These are phyloP conservation scores for Adiantum capillusveneris DNA, from an alignment of 75 land plant genomes.

Conservation along the genomic window DNA sequence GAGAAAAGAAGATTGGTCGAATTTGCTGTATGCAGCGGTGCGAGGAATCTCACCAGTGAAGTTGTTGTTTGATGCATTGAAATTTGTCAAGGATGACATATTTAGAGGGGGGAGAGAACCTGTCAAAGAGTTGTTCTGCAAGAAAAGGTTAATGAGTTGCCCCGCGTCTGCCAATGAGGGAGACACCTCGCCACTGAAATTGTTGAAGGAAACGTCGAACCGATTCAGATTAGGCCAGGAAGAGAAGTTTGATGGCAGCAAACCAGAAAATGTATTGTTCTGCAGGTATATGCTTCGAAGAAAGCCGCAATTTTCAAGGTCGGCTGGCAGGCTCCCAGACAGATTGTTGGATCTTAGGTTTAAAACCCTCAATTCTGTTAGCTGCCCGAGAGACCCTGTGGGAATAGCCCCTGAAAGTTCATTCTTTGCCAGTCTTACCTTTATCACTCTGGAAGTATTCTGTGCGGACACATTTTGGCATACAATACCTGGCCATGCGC, in stretches of 20 bases:
- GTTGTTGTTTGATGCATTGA: neutral
- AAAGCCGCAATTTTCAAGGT: slow-evolving; percentile 34
- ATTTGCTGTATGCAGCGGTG: neutral
- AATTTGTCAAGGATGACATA: neutral
- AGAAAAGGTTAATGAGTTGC: slow-evolving; percentile 29
- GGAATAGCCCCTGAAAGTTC: slow-evolving; percentile 67
- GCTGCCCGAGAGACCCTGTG: slow-evolving; percentile 41
- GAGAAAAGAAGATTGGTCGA: neutral
- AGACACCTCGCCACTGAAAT: slow-evolving; percentile 50
- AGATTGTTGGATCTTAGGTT: slow-evolving; percentile 63
- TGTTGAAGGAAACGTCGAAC: slow-evolving; percentile 53
- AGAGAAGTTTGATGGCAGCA: slow-evolving; percentile 31
- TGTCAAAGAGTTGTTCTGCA: slow-evolving; percentile 42
- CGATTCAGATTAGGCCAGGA: slow-evolving; percentile 24
- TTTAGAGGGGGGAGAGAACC: slow-evolving; percentile 35
- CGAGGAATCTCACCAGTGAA: neutral
- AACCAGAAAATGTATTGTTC: slow-evolving; percentile 41
- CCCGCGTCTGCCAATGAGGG: slow-evolving; percentile 36
- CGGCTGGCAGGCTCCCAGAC: slow-evolving; percentile 55
- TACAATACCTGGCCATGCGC: neutral
- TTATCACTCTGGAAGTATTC: slow-evolving; percentile 20
- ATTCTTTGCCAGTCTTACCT: slow-evolving; percentile 54
- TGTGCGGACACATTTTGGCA: neutral
- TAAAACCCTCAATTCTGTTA: slow-evolving; percentile 48
- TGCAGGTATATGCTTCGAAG: slow-evolving; percentile 50